Conservation (phyloP, 1,139 yeast species). For the Saccharomyces hybrid region DNA sequence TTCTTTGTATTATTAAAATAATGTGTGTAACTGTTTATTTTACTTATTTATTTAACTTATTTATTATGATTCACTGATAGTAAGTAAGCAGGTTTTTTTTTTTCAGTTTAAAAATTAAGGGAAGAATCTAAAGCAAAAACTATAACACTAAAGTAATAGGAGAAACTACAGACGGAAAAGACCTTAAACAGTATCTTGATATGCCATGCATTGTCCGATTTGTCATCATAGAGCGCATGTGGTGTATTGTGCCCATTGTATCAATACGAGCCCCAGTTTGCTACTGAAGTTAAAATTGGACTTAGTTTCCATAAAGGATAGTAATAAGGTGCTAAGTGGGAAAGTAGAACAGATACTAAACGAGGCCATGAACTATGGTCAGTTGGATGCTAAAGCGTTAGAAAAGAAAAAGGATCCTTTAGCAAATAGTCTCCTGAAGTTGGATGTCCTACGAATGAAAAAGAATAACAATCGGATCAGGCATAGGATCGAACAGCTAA, state of each 20-base stretch:
- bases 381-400: not conserved
- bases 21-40: not conserved
- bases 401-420: constrained; percentile 7
- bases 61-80: not conserved
- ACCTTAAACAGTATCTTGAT: too few species aligned
- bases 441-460: constrained; percentile 16
- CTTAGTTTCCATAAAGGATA: constrained; percentile 12
- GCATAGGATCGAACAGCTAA: constrained; percentile 11
- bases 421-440: constrained; percentile 15
- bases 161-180: not conserved
- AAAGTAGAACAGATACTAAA: constrained; percentile 18
- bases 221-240: constrained; percentile 17
- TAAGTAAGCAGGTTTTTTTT: not conserved
- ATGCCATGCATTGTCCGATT: constrained; percentile 17
- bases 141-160: not conserved
- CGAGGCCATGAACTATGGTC: constrained; percentile 9
- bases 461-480: constrained; percentile 15
- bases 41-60: not conserved
- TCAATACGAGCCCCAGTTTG: constrained; percentile 24
- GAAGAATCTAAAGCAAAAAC: not conserved
- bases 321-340: constrained; percentile 11
- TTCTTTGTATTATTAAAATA: not conserved
- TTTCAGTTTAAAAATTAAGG: not conserved
- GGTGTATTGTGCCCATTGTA: constrained; percentile 24
- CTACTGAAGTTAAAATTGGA: constrained; percentile 16